Conservation (phyloP, 2,329 filamentous ascomycete genomes). For the Rhexocercosporidium sp. region DNA sequence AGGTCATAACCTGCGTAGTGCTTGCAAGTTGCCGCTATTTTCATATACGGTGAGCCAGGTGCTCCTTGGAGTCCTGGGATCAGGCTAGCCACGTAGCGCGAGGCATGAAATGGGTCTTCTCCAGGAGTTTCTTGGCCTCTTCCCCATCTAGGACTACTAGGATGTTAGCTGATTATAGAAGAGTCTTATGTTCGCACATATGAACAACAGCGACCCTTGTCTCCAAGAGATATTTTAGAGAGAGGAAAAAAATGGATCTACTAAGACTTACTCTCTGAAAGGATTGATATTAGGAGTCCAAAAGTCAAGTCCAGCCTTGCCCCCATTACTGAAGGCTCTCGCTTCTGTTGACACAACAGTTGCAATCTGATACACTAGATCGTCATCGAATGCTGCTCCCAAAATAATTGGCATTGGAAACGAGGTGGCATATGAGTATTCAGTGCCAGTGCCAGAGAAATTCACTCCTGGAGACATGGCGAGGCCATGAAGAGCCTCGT, state of each 20-base stretch:
- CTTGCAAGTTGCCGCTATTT: constrained; percentile 62
- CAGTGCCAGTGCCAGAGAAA: constrained; percentile 51
- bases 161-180: no score
- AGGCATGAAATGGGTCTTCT: constrained; percentile 58
- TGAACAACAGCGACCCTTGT: no score
- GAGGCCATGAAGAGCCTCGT: constrained; percentile 67
- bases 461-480: constrained; percentile 58
- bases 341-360: constrained; percentile 63
- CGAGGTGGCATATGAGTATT: constrained; percentile 65
- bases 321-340: constrained; percentile 67
- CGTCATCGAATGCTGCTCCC: constrained; percentile 68
- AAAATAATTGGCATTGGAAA: constrained; percentile 70
- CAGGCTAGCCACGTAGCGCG: constrained; percentile 56
- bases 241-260: no score
- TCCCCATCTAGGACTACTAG: constrained; percentile 59
- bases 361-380: constrained; percentile 62
- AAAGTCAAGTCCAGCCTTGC: constrained; percentile 59
- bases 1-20: constrained; percentile 62
- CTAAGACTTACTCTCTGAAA: constrained; percentile 53
- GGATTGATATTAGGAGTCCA: constrained; percentile 74
- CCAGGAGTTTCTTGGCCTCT: constrained; percentile 65
- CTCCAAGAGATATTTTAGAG: no score
- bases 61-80: constrained; percentile 60
- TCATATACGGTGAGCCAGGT: constrained; percentile 44
- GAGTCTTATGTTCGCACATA: no score